Evolutionary conservation across 352 stramenopile genomes (phyloP).

Genomic region (Phytophthora pluvialis): DNA sequence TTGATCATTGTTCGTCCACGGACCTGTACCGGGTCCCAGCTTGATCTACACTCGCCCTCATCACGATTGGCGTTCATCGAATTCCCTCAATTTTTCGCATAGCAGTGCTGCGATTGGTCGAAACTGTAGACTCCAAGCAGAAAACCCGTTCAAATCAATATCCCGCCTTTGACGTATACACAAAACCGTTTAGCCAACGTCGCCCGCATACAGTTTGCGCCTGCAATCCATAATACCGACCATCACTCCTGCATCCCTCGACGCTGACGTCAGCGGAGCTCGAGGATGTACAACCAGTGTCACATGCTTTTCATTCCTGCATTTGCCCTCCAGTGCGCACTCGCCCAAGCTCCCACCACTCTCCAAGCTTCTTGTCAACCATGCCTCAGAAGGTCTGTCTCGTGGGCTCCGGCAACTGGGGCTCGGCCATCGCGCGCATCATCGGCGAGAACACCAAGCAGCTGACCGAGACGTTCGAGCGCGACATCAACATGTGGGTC

Average conservation of each 20-base stretch:
- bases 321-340: constrained; percentile 28
- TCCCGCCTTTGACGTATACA: constrained; percentile 24
- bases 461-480: constrained; percentile 76
- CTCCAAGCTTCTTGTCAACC: constrained; percentile 14
- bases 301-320: constrained; percentile 28
- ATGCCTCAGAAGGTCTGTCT: constrained; percentile 79
- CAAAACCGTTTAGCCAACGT: constrained; percentile 20
- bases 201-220: background rate
- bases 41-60: constrained; percentile 21
- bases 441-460: constrained; percentile 80
- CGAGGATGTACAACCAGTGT: background rate
- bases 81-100: constrained; percentile 14
- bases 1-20: background rate
- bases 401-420: constrained; percentile 85
- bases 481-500: constrained; percentile 97
- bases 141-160: constrained; percentile 30
- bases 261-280: constrained; percentile 27
- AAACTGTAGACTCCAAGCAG: constrained; percentile 23
- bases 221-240: constrained; percentile 20
- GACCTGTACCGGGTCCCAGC: background rate
- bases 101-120: constrained; percentile 10
- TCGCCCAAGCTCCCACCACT: background rate
- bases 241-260: constrained; percentile 5
- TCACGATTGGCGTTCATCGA: background rate
- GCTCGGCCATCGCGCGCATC: constrained; percentile 83